phyloP scores from a whole-genome alignment of 2,329 filamentous ascomycete species.

The Dothideomycetidae sp. region DNA sequence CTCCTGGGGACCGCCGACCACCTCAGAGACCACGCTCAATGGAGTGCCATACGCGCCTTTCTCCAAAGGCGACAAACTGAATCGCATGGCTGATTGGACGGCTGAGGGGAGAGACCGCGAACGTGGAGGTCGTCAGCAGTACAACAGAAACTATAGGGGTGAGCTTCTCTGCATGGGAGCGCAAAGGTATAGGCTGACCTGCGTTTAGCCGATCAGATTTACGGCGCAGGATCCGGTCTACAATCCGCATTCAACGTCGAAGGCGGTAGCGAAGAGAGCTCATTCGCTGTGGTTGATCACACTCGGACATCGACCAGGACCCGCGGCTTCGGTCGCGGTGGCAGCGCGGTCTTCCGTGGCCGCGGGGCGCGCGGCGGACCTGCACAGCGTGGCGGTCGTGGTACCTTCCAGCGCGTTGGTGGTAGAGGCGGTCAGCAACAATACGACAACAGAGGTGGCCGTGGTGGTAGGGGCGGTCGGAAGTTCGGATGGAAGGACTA shows the following conservation, averaged over 20 bases:
- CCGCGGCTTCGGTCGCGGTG: conserved; percentile 67
- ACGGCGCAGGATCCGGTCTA: conserved; percentile 74
- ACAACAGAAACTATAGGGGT: conserved; percentile 91
- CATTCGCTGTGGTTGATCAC: conserved; percentile 96
- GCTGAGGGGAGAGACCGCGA: conserved; percentile 69
- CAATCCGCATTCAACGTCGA: conserved; percentile 70
- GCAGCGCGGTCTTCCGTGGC: conserved; percentile 77
- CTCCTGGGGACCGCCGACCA: conserved; percentile 69
- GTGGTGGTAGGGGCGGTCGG: conserved; percentile 60
- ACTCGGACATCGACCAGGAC: conserved; percentile 73
- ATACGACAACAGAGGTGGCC: conserved; percentile 57
- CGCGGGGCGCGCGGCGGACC: conserved; percentile 57
- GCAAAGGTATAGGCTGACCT: conserved; percentile 14
- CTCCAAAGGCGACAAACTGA: conserved; percentile 96
- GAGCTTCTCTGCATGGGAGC: background rate
- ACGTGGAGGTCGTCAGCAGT: conserved; percentile 70
- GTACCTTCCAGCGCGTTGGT: conserved; percentile 58
- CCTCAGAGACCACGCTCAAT: conserved; percentile 75
- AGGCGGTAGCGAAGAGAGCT: conserved; percentile 85
- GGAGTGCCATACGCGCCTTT: conserved; percentile 96
- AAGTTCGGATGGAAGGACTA: conserved; percentile 98
- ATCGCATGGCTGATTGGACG: conserved; percentile 98
- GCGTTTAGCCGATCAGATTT: conserved; percentile 62
- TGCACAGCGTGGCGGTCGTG: conserved; percentile 52
- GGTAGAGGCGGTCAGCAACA: conserved; percentile 53